A percentile compares a stretch with the other conserved stretches of the same genome.
Conservation (phyloP, 129 eudicot species). For the Tagetes patula region DNA sequence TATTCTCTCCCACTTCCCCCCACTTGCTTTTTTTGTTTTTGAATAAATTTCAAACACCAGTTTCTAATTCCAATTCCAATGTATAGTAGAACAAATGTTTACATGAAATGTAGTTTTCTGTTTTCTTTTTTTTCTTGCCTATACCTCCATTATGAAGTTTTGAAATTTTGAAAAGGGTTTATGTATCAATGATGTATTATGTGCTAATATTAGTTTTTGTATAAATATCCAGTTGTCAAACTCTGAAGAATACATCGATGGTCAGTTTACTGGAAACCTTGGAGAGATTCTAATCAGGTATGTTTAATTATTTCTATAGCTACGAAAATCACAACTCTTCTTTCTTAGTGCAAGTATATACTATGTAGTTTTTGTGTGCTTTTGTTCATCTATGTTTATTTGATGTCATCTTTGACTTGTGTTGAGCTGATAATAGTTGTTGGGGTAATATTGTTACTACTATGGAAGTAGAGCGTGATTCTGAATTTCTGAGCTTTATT, state of each 20-base stretch:
- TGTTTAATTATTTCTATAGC: neutral
- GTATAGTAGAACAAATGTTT: neutral
- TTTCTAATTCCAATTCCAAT: neutral
- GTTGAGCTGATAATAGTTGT: neutral
- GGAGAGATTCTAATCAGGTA: slow-evolving; percentile 97
- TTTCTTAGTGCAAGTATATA: neutral
- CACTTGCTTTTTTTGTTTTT: neutral
- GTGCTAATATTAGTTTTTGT: slow-evolving; percentile 17
- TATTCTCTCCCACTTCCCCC: neutral
- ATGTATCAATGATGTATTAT: neutral
- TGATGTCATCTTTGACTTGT: neutral
- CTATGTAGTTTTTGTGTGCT: too few relatives aligned
- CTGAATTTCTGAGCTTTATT: neutral
- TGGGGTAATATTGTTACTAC: neutral
- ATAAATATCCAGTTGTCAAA: slow-evolving; percentile 62
- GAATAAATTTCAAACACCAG: neutral
- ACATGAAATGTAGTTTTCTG: neutral
- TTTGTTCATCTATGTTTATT: neutral
- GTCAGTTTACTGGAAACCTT: slow-evolving; percentile 70
- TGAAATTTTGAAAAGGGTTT: slow-evolving; percentile 7
- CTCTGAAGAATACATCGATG: slow-evolving; percentile 91
- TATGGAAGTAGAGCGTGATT: slow-evolving; percentile 9
- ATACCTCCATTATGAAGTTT: neutral
- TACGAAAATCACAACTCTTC: neutral
- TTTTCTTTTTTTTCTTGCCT: neutral